These are phyloP conservation scores for Rasamsonia emersonii DNA, from an alignment of 2,329 filamentous ascomycete species.

Conservation along the genomic window DNA sequence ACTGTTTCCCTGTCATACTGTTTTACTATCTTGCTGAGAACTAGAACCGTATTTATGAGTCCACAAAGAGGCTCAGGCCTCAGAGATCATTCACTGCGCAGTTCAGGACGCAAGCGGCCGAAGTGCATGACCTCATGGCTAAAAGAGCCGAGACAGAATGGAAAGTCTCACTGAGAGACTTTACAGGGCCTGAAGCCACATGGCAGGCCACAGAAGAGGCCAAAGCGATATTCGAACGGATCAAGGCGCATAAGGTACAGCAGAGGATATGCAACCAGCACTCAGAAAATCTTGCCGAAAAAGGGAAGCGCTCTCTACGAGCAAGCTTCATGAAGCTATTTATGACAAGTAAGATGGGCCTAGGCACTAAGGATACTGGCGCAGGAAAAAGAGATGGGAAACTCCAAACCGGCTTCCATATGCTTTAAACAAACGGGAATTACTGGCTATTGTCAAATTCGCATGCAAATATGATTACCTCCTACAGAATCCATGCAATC, in stretches of 20 bases:
- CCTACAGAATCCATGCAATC: too few species aligned
- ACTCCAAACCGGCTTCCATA: too few species aligned
- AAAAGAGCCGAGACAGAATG: slow-evolving; percentile 1
- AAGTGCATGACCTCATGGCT: neutral
- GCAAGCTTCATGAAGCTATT: slow-evolving; percentile 4
- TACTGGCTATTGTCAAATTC: too few species aligned
- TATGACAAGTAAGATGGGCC: slow-evolving; percentile 3
- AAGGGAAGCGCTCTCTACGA: neutral
- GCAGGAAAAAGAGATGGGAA: slow-evolving; percentile 1
- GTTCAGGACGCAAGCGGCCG: neutral
- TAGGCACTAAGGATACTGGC: slow-evolving; percentile 3
- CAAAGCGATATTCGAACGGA: slow-evolving; percentile 3
- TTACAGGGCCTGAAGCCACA: slow-evolving; percentile 1
- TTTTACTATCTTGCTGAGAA: too few species aligned
- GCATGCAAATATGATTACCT: too few species aligned
- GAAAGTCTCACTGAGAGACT: slow-evolving; percentile 5
- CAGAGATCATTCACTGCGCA: neutral
- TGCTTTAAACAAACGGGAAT: too few species aligned
- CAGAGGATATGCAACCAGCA: slow-evolving; percentile 1
- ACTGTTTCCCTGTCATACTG: too few species aligned
- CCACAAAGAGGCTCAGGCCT: neutral
- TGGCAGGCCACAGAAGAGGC: slow-evolving; percentile 5
- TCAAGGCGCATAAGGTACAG: slow-evolving; percentile 3
- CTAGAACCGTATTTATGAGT: too few species aligned
- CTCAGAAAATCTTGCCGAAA: neutral